Percentiles rank a stretch among this genome's conserved stretches.
Conservation (phyloP, 257 asterid genomes). For the Plantago ovata region DNA sequence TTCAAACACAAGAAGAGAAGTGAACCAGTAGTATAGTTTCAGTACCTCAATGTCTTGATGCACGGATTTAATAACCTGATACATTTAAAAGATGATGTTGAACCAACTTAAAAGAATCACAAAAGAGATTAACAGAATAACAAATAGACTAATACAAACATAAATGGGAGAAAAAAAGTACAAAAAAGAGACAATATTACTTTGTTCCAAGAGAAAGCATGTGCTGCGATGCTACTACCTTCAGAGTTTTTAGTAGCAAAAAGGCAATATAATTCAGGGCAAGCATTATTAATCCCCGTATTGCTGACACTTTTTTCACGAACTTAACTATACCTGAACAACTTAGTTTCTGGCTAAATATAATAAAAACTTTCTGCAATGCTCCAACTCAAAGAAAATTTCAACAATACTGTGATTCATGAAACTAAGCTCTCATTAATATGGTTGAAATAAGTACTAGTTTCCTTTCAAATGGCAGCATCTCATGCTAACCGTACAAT, state of each 20-base stretch:
- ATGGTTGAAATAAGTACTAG: too few relatives aligned
- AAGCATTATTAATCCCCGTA: background rate
- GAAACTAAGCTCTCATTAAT: too few relatives aligned
- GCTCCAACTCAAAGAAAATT: too few relatives aligned
- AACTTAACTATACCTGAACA: too few relatives aligned
- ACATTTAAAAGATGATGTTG: constrained; percentile 5
- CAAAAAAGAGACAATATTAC: background rate
- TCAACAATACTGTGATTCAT: too few relatives aligned
- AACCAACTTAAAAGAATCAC: constrained; percentile 14
- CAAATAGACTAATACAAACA: background rate
- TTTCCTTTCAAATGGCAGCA: too few relatives aligned
- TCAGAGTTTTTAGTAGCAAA: background rate
- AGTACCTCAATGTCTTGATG: constrained; percentile 62
- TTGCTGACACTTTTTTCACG: too few relatives aligned
- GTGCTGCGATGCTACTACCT: constrained; percentile 1
- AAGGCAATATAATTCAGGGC: constrained; percentile 12
- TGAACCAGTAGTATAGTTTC: constrained; percentile 4
- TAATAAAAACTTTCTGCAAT: too few relatives aligned
- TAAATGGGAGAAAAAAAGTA: background rate
- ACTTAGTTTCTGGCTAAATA: too few relatives aligned
- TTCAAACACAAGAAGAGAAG: background rate
- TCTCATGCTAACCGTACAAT: background rate
- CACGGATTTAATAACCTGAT: constrained; percentile 57
- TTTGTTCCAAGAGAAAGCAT: background rate
- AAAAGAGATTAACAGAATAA: constrained; percentile 6